A percentile compares a stretch with the other conserved stretches of the same genome.
Evolutionary conservation across 768 basidiomycete species (phyloP).

Genomic region (Glaciozyma martinii): DNA sequence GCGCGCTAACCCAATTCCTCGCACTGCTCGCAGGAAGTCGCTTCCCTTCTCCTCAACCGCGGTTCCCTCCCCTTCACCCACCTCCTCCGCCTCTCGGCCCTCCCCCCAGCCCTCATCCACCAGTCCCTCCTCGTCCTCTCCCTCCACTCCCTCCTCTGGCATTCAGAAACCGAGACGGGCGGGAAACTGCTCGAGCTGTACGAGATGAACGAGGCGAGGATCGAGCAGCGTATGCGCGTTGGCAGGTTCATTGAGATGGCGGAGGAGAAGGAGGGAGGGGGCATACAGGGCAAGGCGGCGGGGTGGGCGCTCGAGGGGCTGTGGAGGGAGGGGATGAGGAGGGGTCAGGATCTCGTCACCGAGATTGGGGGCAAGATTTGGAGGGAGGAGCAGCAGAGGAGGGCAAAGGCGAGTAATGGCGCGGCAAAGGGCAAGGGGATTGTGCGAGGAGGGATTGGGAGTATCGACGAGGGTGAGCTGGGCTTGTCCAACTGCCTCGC

Average conservation of each 20-base stretch:
- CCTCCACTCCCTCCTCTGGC: constrained; percentile 25
- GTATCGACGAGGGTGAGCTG: constrained; percentile 3
- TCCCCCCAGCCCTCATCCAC: constrained; percentile 17
- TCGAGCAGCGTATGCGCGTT: constrained; percentile 21
- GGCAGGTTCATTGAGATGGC: constrained; percentile 23
- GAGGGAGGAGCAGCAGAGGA: neutral
- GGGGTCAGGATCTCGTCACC: constrained; percentile 9
- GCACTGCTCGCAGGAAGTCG: constrained; percentile 17
- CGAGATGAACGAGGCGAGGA: constrained; percentile 24
- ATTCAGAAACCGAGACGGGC: constrained; percentile 24
- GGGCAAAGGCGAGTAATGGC: constrained; percentile 6
- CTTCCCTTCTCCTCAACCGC: constrained; percentile 19
- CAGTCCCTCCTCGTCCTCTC: constrained; percentile 23
- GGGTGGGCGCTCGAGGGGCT: constrained; percentile 4
- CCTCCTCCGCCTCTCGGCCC: constrained; percentile 21
- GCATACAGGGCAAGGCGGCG: neutral
- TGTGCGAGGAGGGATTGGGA: neutral
- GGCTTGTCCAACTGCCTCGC: no score
- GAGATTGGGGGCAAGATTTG: constrained; percentile 1
- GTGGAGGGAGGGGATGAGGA: constrained; percentile 21
- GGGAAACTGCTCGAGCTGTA: constrained; percentile 25
- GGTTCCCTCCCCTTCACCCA: constrained; percentile 29
- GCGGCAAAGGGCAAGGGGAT: constrained; percentile 16
- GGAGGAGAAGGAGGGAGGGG: constrained; percentile 2
- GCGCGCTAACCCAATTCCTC: neutral